Conservation (phyloP, 768 basidiomycete species). For the Mycena alexandri region DNA sequence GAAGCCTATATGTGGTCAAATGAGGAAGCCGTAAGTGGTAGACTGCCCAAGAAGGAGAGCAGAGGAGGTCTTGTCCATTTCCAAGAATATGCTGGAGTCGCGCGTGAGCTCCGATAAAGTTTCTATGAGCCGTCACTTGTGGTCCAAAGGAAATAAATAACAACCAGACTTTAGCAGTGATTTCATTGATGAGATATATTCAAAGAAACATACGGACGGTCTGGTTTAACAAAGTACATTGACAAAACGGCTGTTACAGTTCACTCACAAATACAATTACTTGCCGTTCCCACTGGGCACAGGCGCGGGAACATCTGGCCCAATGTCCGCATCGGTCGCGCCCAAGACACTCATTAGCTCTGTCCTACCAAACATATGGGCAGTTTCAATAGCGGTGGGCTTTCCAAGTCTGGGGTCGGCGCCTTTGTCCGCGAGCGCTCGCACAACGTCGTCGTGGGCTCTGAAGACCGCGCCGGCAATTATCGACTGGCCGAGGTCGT, state of each 20-base stretch:
- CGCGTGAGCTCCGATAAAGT: no score
- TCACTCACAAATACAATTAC: slow-evolving; percentile 8
- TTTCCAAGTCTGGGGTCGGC: slow-evolving; percentile 76
- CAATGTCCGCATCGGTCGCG: slow-evolving; percentile 67
- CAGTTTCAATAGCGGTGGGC: slow-evolving; percentile 78
- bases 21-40: no score
- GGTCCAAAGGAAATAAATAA: no score
- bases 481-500: slow-evolving; percentile 80
- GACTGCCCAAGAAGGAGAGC: no score
- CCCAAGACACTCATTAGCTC: slow-evolving; percentile 70
- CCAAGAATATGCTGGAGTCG: no score
- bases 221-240: no score
- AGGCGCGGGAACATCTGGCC: slow-evolving; percentile 53
- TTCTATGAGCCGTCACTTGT: no score
- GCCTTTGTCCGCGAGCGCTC: slow-evolving; percentile 62
- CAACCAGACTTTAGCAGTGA: no score
- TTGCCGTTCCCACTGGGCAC: neutral
- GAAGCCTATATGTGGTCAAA: no score
- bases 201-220: no score
- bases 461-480: slow-evolving; percentile 87
- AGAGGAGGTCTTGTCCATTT: no score
- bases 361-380: slow-evolving; percentile 73
- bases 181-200: no score
- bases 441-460: slow-evolving; percentile 71
- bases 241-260: slow-evolving; percentile 1